These are phyloP conservation scores for Fusarium sp. DNA, from an alignment of 2,329 filamentous ascomycete species.

Conservation along the genomic window DNA sequence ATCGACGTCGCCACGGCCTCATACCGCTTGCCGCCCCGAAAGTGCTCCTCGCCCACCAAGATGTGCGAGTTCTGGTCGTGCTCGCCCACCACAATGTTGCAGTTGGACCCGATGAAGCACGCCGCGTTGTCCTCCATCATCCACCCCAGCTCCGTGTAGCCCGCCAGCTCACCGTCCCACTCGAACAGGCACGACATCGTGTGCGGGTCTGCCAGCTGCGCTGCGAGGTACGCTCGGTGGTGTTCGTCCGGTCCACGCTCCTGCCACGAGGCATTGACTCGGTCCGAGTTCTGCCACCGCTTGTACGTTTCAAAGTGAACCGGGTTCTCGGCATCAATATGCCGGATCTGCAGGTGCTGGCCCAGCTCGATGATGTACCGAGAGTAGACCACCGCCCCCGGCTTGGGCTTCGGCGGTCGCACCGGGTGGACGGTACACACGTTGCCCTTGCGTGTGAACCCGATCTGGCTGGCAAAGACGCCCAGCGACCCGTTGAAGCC, in stretches of 20 bases:
- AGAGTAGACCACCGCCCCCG: slow-evolving; percentile 46
- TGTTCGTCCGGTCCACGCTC: slow-evolving; percentile 49
- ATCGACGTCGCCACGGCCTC: slow-evolving; percentile 48
- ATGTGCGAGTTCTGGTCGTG: slow-evolving; percentile 51
- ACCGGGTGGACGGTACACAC: slow-evolving; percentile 50
- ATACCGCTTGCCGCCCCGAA: slow-evolving; percentile 48
- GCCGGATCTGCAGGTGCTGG: slow-evolving; percentile 40
- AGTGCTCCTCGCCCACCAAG: slow-evolving; percentile 47
- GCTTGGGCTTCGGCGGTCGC: slow-evolving; percentile 45
- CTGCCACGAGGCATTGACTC: slow-evolving; percentile 48
- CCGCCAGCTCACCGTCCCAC: slow-evolving; percentile 49
- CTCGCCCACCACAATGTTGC: slow-evolving; percentile 48
- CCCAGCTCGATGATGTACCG: slow-evolving; percentile 48
- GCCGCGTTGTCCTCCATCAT: slow-evolving; percentile 50
- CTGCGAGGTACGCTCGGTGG: slow-evolving; percentile 45
- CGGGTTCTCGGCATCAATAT: slow-evolving; percentile 47
- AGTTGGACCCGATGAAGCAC: slow-evolving; percentile 47
- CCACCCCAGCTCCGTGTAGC: slow-evolving; percentile 49
- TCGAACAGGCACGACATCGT: slow-evolving; percentile 50
- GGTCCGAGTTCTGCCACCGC: slow-evolving; percentile 50
- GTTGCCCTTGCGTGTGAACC: slow-evolving; percentile 48
- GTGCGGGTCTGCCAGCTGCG: slow-evolving; percentile 46
- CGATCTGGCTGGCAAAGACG: slow-evolving; percentile 45
- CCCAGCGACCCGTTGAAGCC: slow-evolving; percentile 46
- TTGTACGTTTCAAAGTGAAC: slow-evolving; percentile 45